A percentile compares a stretch with the other conserved stretches of the same genome.
Evolutionary conservation across 805 yeast species (phyloP).

Genomic region (Scheffersomyces amazonensis): DNA sequence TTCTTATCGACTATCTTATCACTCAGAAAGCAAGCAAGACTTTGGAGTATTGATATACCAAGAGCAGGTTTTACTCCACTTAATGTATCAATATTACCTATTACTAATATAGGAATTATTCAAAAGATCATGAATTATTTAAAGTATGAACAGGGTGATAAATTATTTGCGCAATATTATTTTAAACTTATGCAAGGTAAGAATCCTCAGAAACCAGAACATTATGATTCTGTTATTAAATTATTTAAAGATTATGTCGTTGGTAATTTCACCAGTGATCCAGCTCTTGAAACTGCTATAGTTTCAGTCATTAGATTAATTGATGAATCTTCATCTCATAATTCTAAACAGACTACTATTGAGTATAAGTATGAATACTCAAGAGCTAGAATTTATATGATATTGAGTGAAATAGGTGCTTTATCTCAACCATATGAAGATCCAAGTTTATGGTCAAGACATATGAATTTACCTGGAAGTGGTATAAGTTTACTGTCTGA

Average conservation of each 20-base stretch:
- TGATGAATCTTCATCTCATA: conserved; percentile 10
- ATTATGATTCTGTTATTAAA: conserved; percentile 36
- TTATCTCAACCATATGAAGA: conserved; percentile 29
- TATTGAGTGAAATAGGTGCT: conserved; percentile 26
- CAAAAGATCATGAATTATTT: conserved; percentile 15
- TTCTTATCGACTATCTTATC: conserved; percentile 46
- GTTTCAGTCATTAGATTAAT: conserved; percentile 28
- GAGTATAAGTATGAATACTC: conserved; percentile 42
- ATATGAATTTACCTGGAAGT: conserved; percentile 43
- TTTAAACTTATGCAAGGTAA: conserved; percentile 8
- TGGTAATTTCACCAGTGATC: conserved; percentile 48
- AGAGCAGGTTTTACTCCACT: conserved; percentile 26
- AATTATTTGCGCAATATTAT: conserved; percentile 19
- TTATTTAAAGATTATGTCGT: conserved; percentile 55
- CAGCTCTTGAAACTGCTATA: conserved; percentile 46
- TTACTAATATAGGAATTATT: conserved; percentile 9
- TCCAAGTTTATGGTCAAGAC: conserved; percentile 51
- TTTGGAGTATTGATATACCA: conserved; percentile 39
- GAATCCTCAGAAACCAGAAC: conserved; percentile 9
- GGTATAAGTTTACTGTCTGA: conserved; percentile 42
- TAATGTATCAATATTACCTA: conserved; percentile 32
- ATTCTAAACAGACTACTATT: conserved; percentile 1
- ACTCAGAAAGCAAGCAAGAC: conserved; percentile 45
- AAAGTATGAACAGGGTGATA: conserved; percentile 16
- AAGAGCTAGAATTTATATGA: conserved; percentile 45